Evolutionary conservation across 2,329 filamentous ascomycete species (phyloP).

Genomic region (Aotearoamyces nothofagi): DNA sequence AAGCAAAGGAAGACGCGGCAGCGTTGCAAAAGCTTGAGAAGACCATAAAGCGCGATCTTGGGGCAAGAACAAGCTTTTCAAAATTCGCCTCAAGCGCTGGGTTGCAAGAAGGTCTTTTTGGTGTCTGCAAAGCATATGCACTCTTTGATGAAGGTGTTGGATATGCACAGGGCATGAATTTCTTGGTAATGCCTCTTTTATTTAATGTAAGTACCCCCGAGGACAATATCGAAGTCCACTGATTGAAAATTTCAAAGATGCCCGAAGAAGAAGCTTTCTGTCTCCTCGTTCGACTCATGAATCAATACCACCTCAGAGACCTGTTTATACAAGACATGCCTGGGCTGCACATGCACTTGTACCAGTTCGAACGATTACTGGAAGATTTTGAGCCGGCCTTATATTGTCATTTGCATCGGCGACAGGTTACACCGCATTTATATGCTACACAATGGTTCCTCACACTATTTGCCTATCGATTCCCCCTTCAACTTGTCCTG

Average conservation of each 20-base stretch:
- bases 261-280: conserved; percentile 95
- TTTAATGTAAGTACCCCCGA: conserved; percentile 56
- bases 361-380: conserved; percentile 85
- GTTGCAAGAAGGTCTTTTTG: conserved; percentile 85
- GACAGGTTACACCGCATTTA: conserved; percentile 76
- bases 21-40: conserved; percentile 77
- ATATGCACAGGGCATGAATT: conserved; percentile 98
- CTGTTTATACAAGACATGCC: conserved; percentile 95
- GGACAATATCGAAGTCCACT: not conserved
- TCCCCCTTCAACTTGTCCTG: conserved; percentile 88
- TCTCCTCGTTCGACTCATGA: conserved; percentile 86
- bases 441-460: conserved; percentile 99
- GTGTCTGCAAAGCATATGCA: conserved; percentile 93
- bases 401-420: conserved; percentile 83
- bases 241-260: conserved; percentile 42
- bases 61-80: conserved; percentile 86
- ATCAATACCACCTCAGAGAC: conserved; percentile 84
- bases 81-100: conserved; percentile 87
- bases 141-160: conserved; percentile 88
- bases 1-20: conserved; percentile 61
- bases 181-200: conserved; percentile 87
- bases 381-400: conserved; percentile 90
- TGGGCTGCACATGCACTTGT: conserved; percentile 81
- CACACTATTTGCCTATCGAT: conserved; percentile 95
- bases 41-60: conserved; percentile 77